These are phyloP conservation scores for Tylopilus cervinicoccineus DNA, from an alignment of 768 basidiomycete genomes.

Conservation along the genomic window DNA sequence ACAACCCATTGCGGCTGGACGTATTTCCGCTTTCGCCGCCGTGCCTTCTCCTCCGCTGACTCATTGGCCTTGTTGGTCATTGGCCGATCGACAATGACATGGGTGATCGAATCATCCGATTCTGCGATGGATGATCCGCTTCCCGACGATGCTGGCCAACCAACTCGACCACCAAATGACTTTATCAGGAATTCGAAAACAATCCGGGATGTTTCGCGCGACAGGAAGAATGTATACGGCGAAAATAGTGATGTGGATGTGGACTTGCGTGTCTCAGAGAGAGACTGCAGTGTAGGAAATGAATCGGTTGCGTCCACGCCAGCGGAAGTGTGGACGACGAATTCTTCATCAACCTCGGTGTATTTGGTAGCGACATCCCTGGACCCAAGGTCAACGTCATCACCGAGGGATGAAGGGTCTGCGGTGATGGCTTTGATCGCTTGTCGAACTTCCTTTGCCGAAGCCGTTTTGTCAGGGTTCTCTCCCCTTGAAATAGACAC, in stretches of 20 bases:
- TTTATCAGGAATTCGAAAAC: constrained; percentile 94
- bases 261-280: constrained; percentile 58
- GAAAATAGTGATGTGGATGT: constrained; percentile 66
- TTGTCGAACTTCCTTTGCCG: constrained; percentile 51
- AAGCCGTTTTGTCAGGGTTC: constrained; percentile 35
- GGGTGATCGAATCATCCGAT: constrained; percentile 81
- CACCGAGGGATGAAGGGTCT: constrained; percentile 18
- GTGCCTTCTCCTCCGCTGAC: constrained; percentile 55
- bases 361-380: constrained; percentile 28
- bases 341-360: constrained; percentile 56
- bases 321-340: constrained; percentile 58
- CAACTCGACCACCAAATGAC: constrained; percentile 87
- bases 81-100: constrained; percentile 93
- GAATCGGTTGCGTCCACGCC: constrained; percentile 41
- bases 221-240: constrained; percentile 88
- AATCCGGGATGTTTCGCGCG: constrained; percentile 85
- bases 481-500: constrained; percentile 16
- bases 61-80: constrained; percentile 45
- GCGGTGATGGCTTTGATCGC: constrained; percentile 45
- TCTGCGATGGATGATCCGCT: constrained; percentile 78
- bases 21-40: constrained; percentile 69
- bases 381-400: constrained; percentile 38
- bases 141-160: constrained; percentile 83
- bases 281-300: constrained; percentile 66
- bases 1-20: constrained; percentile 98